Conservation (phyloP, 495 filamentous ascomycete species). For the Podospora australis region DNA sequence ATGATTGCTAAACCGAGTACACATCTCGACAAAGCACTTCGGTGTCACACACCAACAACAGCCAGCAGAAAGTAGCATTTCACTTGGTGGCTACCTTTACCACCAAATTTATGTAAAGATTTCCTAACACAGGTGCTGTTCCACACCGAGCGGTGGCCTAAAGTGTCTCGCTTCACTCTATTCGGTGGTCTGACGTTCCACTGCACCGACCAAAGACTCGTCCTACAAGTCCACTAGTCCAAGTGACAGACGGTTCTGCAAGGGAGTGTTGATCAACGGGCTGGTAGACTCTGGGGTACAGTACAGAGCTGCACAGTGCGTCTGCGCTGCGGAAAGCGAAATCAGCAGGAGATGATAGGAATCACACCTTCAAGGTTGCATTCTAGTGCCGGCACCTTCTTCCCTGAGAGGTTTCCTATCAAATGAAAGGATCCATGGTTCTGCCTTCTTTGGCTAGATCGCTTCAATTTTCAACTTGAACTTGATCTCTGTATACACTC, state of each 20-base stretch:
- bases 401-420: no score
- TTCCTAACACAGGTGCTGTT: slow-evolving; percentile 9
- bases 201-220: neutral
- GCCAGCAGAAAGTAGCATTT: no score
- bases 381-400: no score
- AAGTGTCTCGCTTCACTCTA: neutral
- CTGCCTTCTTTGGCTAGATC: no score
- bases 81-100: neutral
- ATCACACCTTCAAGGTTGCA: no score
- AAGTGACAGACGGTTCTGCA: slow-evolving; percentile 12
- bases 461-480: neutral
- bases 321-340: no score
- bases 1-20: neutral
- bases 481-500: neutral
- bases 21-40: no score
- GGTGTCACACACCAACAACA: no score
- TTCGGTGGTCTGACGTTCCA: slow-evolving; percentile 7
- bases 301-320: slow-evolving; percentile 5
- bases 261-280: neutral
- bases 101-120: slow-evolving; percentile 15
- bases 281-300: slow-evolving; percentile 1
- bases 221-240: slow-evolving; percentile 6
- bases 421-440: no score
- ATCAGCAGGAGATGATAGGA: no score
- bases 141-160: neutral